phyloP scores from a whole-genome alignment of 2,329 filamentous ascomycete species.

The Fusarium foetens region DNA sequence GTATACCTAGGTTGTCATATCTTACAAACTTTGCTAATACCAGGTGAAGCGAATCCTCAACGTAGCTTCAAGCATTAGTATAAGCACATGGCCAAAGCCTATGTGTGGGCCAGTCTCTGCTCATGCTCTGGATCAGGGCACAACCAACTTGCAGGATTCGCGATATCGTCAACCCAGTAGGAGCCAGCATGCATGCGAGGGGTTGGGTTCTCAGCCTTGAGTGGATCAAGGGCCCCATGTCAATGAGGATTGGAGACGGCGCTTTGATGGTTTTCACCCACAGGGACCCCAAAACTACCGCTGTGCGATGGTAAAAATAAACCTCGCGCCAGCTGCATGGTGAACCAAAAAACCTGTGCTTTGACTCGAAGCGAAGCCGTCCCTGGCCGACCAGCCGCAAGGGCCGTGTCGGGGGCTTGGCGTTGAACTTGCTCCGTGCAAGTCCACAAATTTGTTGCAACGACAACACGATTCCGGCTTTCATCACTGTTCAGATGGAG shows the following conservation, averaged over 20 bases:
- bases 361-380: slow-evolving; percentile 41
- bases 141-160: slow-evolving; percentile 35
- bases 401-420: slow-evolving; percentile 29
- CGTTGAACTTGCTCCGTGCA: neutral
- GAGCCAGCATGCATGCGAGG: slow-evolving; percentile 42
- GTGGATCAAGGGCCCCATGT: slow-evolving; percentile 35
- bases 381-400: slow-evolving; percentile 40
- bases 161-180: slow-evolving; percentile 36
- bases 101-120: slow-evolving; percentile 14
- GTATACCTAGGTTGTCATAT: neutral
- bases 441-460: slow-evolving; percentile 19
- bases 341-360: slow-evolving; percentile 33
- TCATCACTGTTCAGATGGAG: neutral
- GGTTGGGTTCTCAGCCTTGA: slow-evolving; percentile 35
- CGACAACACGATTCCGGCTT: slow-evolving; percentile 19
- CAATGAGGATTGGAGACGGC: slow-evolving; percentile 30
- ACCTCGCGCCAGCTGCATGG: slow-evolving; percentile 32
- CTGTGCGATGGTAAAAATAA: slow-evolving; percentile 44
- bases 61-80: neutral
- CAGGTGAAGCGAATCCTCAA: neutral
- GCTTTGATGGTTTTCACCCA: slow-evolving; percentile 38
- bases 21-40: neutral
- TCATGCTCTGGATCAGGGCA: slow-evolving; percentile 15
- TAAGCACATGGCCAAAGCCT: slow-evolving; percentile 8
- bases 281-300: slow-evolving; percentile 30